phyloP scores from a whole-genome alignment of 2,329 filamentous ascomycete genomes.

The Mollisia scopiformis region DNA sequence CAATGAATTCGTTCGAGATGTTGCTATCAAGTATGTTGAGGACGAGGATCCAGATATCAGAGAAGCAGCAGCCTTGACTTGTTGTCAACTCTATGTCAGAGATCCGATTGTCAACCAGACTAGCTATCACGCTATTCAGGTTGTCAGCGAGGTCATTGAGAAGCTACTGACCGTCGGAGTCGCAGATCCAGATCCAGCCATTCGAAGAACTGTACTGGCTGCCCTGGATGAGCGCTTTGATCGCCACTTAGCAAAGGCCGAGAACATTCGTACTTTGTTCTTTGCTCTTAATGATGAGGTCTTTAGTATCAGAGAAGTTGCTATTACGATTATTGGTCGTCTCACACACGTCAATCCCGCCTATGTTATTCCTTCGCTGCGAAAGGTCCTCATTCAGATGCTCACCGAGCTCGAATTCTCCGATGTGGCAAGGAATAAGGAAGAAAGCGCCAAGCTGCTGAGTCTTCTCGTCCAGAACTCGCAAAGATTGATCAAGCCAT shows the following conservation, averaged over 20 bases:
- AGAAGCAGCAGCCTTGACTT: conserved; percentile 92
- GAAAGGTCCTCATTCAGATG: conserved; percentile 94
- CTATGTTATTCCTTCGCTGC: conserved; percentile 93
- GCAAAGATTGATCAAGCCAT: conserved; percentile 90
- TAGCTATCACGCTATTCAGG: conserved; percentile 93
- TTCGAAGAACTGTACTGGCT: conserved; percentile 83
- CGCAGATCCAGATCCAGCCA: conserved; percentile 86
- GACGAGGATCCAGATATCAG: conserved; percentile 93
- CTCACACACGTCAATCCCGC: conserved; percentile 91
- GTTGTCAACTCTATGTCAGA: conserved; percentile 94
- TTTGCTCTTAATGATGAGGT: conserved; percentile 94
- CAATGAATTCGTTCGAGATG: conserved; percentile 98
- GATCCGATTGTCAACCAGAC: conserved; percentile 98
- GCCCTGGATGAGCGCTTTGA: conserved; percentile 95
- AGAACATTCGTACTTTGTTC: conserved; percentile 95
- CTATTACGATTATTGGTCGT: conserved; percentile 94
- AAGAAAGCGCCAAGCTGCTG: conserved; percentile 92
- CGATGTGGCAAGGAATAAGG: conserved; percentile 90
- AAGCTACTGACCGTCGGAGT: conserved; percentile 94
- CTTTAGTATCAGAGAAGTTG: conserved; percentile 89
- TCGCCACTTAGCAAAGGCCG: conserved; percentile 92
- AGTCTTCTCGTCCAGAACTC: conserved; percentile 93
- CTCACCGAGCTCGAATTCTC: conserved; percentile 96
- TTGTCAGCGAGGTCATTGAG: conserved; percentile 97
- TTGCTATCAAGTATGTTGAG: conserved; percentile 97